These are phyloP conservation scores for Chlamydomonas incerta DNA, from an alignment of 139 green algal genomes.

Conservation along the genomic window DNA sequence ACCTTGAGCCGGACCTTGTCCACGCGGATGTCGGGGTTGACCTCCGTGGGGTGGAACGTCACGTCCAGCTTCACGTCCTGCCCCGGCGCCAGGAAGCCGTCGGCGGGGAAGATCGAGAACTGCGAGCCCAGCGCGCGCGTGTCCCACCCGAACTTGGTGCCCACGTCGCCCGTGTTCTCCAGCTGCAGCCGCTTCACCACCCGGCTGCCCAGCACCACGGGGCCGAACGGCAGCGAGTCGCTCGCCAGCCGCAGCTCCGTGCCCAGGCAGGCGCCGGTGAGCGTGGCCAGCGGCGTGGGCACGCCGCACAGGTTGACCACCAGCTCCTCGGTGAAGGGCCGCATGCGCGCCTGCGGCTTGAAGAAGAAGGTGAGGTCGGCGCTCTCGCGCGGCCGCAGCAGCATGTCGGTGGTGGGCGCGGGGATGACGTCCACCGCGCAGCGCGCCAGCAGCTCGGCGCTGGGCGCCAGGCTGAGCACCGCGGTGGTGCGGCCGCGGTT, in stretches of 20 bases:
- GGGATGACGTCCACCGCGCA: conserved; percentile 63
- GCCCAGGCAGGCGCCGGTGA: conserved; percentile 78
- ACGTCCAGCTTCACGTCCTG: conserved; percentile 88
- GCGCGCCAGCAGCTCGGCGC: conserved; percentile 30
- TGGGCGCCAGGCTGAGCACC: conserved; percentile 55
- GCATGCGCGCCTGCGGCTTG: conserved; percentile 50
- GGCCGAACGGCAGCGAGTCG: conserved; percentile 81
- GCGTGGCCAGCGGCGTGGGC: conserved; percentile 57
- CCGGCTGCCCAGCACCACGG: conserved; percentile 72
- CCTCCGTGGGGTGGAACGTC: conserved; percentile 75
- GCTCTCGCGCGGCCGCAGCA: conserved; percentile 63
- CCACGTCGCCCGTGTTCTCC: conserved; percentile 84
- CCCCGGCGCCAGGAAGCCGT: conserved; percentile 73
- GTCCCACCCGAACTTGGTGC: conserved; percentile 78
- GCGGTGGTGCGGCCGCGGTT: conserved; percentile 70
- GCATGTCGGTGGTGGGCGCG: conserved; percentile 33
- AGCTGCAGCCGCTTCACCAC: conserved; percentile 75
- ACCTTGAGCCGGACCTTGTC: conserved; percentile 61
- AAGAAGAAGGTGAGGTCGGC: conserved; percentile 76
- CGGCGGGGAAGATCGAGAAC: conserved; percentile 77
- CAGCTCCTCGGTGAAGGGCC: conserved; percentile 74
- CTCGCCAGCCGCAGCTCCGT: conserved; percentile 76
- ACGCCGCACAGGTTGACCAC: conserved; percentile 63
- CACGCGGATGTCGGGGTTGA: conserved; percentile 74
- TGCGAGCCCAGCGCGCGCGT: conserved; percentile 52